phyloP scores from a whole-genome alignment of 1,139 yeast genomes.

The Protomyces lactucae-debilis region DNA sequence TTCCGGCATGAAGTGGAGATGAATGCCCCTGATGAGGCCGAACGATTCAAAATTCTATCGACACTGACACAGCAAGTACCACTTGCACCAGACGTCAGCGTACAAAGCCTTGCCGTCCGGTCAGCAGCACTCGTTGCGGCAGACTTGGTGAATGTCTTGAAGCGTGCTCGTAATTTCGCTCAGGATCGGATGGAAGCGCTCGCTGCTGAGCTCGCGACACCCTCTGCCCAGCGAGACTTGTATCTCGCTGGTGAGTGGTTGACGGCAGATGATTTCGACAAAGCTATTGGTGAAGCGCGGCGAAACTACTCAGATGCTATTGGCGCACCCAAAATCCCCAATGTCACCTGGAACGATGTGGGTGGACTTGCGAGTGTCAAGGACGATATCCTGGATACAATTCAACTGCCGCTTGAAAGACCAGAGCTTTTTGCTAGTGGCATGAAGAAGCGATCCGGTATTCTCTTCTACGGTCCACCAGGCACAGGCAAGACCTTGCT shows the following conservation, averaged over 20 bases:
- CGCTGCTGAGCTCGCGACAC: conserved; percentile 33
- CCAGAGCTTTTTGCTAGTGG: conserved; percentile 87
- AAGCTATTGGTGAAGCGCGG: conserved; percentile 75
- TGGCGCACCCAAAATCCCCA: conserved; percentile 95
- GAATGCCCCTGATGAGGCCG: conserved; percentile 72
- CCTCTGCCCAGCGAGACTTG: conserved; percentile 6
- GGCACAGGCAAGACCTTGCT: conserved; percentile 94
- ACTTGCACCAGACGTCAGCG: conserved; percentile 52
- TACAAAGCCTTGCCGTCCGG: conserved; percentile 63
- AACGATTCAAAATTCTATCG: conserved; percentile 60
- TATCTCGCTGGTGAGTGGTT: conserved; percentile 39
- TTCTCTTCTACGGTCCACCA: conserved; percentile 93
- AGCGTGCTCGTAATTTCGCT: conserved; percentile 58
- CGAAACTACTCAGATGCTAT: conserved; percentile 86
- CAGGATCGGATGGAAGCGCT: conserved; percentile 46
- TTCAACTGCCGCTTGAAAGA: conserved; percentile 89
- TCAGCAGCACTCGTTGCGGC: conserved; percentile 91
- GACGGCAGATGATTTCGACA: conserved; percentile 60
- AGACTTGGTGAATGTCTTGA: conserved; percentile 68
- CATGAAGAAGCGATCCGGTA: conserved; percentile 84
- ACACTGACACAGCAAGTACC: conserved; percentile 31
- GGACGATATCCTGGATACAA: conserved; percentile 88
- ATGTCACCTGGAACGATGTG: conserved; percentile 91
- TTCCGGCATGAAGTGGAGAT: conserved; percentile 74
- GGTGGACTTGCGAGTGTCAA: conserved; percentile 88